phyloP scores from a whole-genome alignment of 306 rosid genomes.

The Acacia crassicarpa region DNA sequence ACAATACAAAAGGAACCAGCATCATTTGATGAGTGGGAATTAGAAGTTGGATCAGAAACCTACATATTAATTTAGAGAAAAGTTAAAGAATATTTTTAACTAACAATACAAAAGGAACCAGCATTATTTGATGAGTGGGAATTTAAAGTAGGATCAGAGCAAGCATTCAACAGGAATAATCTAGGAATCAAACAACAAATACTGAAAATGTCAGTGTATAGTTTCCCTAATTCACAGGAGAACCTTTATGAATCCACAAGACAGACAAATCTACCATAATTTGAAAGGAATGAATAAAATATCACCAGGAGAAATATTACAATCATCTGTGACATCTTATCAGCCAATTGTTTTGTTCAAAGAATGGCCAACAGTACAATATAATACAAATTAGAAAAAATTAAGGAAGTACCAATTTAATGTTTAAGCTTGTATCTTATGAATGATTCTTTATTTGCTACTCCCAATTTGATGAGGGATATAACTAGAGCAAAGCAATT shows the following conservation, averaged over 20 bases:
- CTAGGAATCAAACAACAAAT: conserved; percentile 24
- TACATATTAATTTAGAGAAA: conserved; percentile 34
- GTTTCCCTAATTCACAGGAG: conserved; percentile 24
- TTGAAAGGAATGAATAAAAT: conserved; percentile 6
- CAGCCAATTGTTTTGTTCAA: conserved; percentile 4
- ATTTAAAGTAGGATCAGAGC: conserved; percentile 4
- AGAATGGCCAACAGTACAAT: conserved; percentile 16
- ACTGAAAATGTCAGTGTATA: conserved; percentile 7
- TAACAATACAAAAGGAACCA: conserved; percentile 6
- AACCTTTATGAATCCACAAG: conserved; percentile 12
- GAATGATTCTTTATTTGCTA: neutral
- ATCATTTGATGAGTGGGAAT: neutral
- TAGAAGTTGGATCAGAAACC: conserved; percentile 31
- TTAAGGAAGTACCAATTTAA: conserved; percentile 3
- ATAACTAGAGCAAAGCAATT: neutral
- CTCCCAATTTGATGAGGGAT: neutral
- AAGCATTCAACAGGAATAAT: conserved; percentile 22
- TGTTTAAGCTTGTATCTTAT: neutral
- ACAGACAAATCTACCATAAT: conserved; percentile 10
- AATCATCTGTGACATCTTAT: conserved; percentile 19
- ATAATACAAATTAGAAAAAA: conserved; percentile 19
- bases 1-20: conserved; percentile 8
- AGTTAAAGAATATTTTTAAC: neutral
- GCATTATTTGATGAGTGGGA: neutral
- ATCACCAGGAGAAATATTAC: conserved; percentile 14